Base-by-base conservation (phyloP, 306 rosid genomes). In the Citrullus colocynthis region DNA sequence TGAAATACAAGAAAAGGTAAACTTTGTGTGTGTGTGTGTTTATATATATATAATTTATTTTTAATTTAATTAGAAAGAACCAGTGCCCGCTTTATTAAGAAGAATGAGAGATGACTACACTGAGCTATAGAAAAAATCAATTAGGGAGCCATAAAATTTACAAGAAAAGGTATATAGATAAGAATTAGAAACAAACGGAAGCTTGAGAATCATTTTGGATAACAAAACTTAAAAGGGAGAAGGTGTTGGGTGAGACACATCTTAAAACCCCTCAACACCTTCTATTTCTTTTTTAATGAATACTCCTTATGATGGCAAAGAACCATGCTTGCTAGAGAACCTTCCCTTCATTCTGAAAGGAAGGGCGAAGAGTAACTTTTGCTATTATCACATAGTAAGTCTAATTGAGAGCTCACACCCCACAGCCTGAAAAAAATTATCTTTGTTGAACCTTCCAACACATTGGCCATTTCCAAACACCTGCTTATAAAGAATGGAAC, bases 1-100 rank as follows among this genome's bases (percentile, higher is more conserved):
- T 14, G 81, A 89, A 80, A 82, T 89, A 85, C 98, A 93, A 81
- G 90, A 90, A 51, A 85, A 89, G 98, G 96, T 93, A 62, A 64
- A 61, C 71, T 81, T 48, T 79, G 28, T 24, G 28, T 24, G 28
- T 24, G 28, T 24, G 28, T 24, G 28, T 24, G 28, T 24, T 0
- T 24, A 24, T 24, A 24, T 24, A 24, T 24, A 24, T 24, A 24
- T 24, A 24, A 24, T 24, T 24, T 24, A 24, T 24, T 45, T 41
- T n/a, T 32, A 32, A 32, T 32, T 32, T 2, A 32, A 32, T 32
- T 2, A 32, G 4, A 32, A 32, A 32, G 2, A 32, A 32, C 2
- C 4, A 32, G 36, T 32, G 36, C 2, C 36, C 36, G 36, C 36
- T 32, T 32, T 32, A 32, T 32, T 32, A 32, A 44, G 51, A 65